A percentile compares a stretch with the other conserved stretches of the same genome.
Conservation (phyloP, 129 eudicot species). For the Arctium lappa region DNA sequence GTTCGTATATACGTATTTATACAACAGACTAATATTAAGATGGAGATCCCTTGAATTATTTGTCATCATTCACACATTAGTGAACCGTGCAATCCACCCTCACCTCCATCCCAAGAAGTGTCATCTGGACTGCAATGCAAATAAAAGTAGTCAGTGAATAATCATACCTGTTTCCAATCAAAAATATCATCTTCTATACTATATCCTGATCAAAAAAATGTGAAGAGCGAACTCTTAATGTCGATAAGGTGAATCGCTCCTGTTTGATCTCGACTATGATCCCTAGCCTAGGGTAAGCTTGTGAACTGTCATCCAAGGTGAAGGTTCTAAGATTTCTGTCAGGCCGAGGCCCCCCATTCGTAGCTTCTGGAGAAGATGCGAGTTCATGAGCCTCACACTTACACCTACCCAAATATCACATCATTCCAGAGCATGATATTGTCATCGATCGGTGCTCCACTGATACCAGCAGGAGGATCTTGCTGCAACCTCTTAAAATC, state of each 20-base stretch:
- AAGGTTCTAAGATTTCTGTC: no score
- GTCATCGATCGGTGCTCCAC: constrained; percentile 57
- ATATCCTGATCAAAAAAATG: not conserved
- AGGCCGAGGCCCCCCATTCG: no score
- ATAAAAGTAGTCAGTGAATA: not conserved
- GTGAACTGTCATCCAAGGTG: no score
- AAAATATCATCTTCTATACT: not conserved
- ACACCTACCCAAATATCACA: constrained; percentile 53
- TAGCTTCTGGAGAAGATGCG: no score
- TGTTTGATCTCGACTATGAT: no score
- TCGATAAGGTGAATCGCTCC: no score
- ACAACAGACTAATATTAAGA: not conserved
- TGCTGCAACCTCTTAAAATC: constrained; percentile 66
- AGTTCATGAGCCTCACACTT: not conserved
- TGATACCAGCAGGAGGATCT: constrained; percentile 75
- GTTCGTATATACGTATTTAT: not conserved
- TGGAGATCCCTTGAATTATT: not conserved
- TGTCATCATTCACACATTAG: not conserved
- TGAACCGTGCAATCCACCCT: not conserved
- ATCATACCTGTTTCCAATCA: not conserved
- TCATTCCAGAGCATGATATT: constrained; percentile 74
- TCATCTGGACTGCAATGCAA: constrained; percentile 47
- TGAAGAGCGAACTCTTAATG: not conserved
- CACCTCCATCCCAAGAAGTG: constrained; percentile 63
- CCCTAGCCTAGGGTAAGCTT: no score